Evolutionary conservation across 1,284 basidiomycete species (phyloP).

Genomic region (Stereum hirsutum): DNA sequence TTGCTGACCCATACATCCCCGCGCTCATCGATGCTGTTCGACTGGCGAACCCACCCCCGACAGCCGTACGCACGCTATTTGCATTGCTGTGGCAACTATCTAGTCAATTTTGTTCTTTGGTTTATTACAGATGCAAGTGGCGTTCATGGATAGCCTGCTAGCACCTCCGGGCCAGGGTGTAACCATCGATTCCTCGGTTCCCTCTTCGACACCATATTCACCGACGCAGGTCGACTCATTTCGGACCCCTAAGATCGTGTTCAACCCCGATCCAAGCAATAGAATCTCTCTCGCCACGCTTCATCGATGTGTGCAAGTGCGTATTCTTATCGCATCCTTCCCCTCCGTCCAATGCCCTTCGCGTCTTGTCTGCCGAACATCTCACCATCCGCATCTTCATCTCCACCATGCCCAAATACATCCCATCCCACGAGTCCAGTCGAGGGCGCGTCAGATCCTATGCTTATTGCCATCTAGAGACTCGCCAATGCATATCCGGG

Average conservation of each 20-base stretch:
- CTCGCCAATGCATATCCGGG: constrained; percentile 26
- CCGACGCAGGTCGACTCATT: too few relatives aligned
- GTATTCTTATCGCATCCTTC: constrained; percentile 8
- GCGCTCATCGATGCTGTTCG: constrained; percentile 35
- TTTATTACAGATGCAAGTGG: constrained; percentile 26
- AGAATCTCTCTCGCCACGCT: constrained; percentile 34
- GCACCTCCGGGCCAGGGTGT: constrained; percentile 15
- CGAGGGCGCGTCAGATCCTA: too few relatives aligned
- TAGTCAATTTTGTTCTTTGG: too few relatives aligned
- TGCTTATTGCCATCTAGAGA: too few relatives aligned
- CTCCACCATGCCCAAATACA: too few relatives aligned
- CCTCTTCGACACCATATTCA: constrained; percentile 5
- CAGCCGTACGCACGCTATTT: too few relatives aligned
- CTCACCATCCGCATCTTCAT: constrained; percentile 16
- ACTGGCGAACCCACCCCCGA: constrained; percentile 25
- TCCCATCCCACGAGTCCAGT: too few relatives aligned
- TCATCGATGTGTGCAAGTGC: constrained; percentile 34
- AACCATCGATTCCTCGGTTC: too few relatives aligned
- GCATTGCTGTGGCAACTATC: too few relatives aligned
- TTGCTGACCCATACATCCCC: constrained; percentile 43
- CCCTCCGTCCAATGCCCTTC: constrained; percentile 7
- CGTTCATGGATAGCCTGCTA: constrained; percentile 28
- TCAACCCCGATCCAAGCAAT: constrained; percentile 32
- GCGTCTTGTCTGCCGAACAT: constrained; percentile 1
- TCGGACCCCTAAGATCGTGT: constrained; percentile 33